Evolutionary conservation across 306 rosid genomes (phyloP).

Genomic region (Hippophae rhamnoides): DNA sequence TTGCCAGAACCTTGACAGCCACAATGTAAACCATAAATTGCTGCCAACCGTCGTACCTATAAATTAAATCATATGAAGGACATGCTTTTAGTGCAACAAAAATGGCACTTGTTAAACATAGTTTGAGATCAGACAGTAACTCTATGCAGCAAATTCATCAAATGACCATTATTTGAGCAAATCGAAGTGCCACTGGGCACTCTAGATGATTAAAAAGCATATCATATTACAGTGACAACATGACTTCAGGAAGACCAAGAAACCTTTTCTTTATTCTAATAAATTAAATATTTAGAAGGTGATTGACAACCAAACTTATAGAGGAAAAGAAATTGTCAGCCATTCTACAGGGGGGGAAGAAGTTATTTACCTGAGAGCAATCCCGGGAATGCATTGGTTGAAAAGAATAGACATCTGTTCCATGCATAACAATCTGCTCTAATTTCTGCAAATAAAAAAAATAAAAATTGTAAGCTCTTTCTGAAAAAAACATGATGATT

Average conservation of each 20-base stretch:
- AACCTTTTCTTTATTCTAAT: background rate
- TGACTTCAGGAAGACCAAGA: background rate
- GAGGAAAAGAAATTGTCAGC: slow-evolving; percentile 9
- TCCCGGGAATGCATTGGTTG: slow-evolving; percentile 83
- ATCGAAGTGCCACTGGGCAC: background rate
- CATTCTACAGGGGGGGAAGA: background rate
- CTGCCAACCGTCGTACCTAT: slow-evolving; percentile 67
- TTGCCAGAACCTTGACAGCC: slow-evolving; percentile 63
- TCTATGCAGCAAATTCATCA: background rate
- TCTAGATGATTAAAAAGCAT: background rate
- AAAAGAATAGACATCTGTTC: slow-evolving; percentile 66
- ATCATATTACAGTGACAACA: background rate
- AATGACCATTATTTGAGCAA: background rate
- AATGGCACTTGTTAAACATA: background rate
- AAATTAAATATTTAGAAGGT: background rate
- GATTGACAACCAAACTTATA: background rate
- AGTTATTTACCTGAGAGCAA: slow-evolving; percentile 65
- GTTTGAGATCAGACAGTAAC: background rate
- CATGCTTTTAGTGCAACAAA: background rate
- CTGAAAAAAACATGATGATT: background rate
- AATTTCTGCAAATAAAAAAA: slow-evolving; percentile 46
- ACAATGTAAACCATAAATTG: slow-evolving; percentile 56
- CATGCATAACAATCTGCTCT: slow-evolving; percentile 58
- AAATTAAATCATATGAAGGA: background rate
- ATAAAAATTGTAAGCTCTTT: background rate